A percentile compares a stretch with the other conserved stretches of the same genome.
phyloP scores from a whole-genome alignment of 2,329 filamentous ascomycete species.

The Colletotrichum sp. region DNA sequence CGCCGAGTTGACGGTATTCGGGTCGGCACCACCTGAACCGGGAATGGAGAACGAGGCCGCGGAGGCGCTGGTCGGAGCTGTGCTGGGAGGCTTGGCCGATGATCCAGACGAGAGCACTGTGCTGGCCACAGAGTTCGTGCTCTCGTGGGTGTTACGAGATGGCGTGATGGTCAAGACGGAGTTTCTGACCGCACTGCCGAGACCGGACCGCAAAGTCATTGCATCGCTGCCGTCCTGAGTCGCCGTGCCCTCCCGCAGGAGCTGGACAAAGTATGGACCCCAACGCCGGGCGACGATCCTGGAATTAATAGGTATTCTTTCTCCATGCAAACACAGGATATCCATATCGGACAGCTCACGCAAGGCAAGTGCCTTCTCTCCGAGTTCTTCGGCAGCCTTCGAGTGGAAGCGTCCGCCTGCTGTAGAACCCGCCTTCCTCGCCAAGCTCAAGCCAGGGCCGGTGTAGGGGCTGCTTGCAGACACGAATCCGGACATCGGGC shows the following conservation, averaged over 20 bases:
- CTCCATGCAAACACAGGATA: slow-evolving; percentile 87
- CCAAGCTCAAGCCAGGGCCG: slow-evolving; percentile 59
- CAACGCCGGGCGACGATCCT: slow-evolving; percentile 85
- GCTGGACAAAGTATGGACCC: slow-evolving; percentile 95
- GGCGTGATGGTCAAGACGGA: slow-evolving; percentile 88
- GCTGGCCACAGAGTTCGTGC: slow-evolving; percentile 50
- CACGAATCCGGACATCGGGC: slow-evolving; percentile 81
- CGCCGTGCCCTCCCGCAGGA: slow-evolving; percentile 81
- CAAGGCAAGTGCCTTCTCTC: slow-evolving; percentile 77
- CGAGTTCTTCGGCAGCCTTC: slow-evolving; percentile 82
- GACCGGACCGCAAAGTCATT: slow-evolving; percentile 72
- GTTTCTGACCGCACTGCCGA: slow-evolving; percentile 66
- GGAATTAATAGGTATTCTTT: slow-evolving; percentile 93
- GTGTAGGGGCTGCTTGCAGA: slow-evolving; percentile 79
- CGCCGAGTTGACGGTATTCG: slow-evolving; percentile 56
- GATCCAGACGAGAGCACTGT: slow-evolving; percentile 45
- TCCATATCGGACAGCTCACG: slow-evolving; percentile 97
- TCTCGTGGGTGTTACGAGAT: slow-evolving; percentile 55
- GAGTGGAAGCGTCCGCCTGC: slow-evolving; percentile 80
- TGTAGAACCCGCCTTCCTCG: slow-evolving; percentile 66
- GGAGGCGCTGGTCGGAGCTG: slow-evolving; percentile 48
- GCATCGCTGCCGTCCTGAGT: slow-evolving; percentile 76
- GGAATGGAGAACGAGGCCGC: slow-evolving; percentile 5
- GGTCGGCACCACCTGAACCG: slow-evolving; percentile 40
- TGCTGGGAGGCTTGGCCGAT: slow-evolving; percentile 46